Evolutionary conservation across 371 early-diverging fungal species (phyloP), one percentile per base, ranked within the genome.

Genomic region (Lichtheimia hyalospora): DNA sequence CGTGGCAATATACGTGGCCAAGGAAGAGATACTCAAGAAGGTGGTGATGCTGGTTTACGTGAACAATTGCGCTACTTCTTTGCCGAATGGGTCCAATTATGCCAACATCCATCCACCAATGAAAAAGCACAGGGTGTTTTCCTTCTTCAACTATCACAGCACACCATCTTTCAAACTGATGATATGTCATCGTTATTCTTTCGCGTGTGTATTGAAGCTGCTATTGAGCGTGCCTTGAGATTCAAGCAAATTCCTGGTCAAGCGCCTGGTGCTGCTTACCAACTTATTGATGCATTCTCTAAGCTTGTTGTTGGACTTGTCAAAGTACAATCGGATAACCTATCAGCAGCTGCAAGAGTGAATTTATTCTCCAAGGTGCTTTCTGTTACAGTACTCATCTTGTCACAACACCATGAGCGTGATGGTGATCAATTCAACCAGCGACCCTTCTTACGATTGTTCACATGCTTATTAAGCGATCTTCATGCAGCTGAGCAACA

Each of bases 81-180:
- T 74, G 74, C 82, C 13, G 96, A 96, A 58, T 97, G 98, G 98
- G 85, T 95, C 14, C 84, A 90, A 23, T 71, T 95, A 16, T 94
- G 86, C 67, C 85, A 93, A 62, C 91, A 91, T 60, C 91, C 94
- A 1, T 80, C 91, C 0, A 87, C 94, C 12, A 89, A 83, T 50
- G 96, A 94, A 54, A 87, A 91, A 52, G 71, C 84, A 4, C 82
- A 87, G 57, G 77, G 73, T 16, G 78, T 76, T 3, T 93, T 87
- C 66, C 80, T 91, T 42, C 60, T 65, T 8, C 85, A 94, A 73
- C 79, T 96, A 8, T 87, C 88, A 54, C 89, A 92, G 57, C 90
- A 90, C 40, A 87, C 88, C 41, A 84, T 92, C 1, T 77, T 95
- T 43, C 82, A 87, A 56, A 85, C 82, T 39, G 92, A 92, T 28